Conservation (phyloP, 306 rosid genomes). For the Bauhinia variegata region DNA sequence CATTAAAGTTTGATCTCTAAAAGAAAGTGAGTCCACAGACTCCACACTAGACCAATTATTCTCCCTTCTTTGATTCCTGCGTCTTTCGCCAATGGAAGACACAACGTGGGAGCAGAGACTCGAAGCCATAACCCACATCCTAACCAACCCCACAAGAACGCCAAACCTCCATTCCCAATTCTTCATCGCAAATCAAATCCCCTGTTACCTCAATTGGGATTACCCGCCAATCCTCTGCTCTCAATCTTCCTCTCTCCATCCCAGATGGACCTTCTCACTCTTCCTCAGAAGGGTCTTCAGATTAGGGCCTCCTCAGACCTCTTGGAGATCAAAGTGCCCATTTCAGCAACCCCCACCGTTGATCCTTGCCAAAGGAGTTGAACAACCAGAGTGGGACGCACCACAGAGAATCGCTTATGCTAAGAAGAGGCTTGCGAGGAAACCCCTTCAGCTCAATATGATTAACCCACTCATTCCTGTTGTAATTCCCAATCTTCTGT, state of each 20-base stretch:
- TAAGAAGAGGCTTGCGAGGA: conserved; percentile 61
- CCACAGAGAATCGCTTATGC: conserved; percentile 52
- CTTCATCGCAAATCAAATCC: conserved; percentile 69
- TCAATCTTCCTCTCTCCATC: conserved; percentile 47
- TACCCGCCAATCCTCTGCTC: conserved; percentile 85
- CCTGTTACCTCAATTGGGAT: conserved; percentile 81
- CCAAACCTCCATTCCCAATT: conserved; percentile 75
- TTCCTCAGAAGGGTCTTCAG: conserved; percentile 62
- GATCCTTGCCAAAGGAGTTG: conserved; percentile 67
- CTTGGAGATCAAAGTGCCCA: conserved; percentile 90
- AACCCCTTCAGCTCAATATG: conserved; percentile 36
- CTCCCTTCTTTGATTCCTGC: background rate
- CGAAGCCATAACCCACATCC: conserved; percentile 73
- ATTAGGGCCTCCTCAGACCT: conserved; percentile 50
- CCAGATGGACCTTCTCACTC: conserved; percentile 58
- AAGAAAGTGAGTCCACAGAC: no score
- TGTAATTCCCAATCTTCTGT: conserved; percentile 59
- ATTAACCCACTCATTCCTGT: conserved; percentile 61
- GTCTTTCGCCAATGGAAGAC: conserved; percentile 53
- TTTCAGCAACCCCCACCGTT: conserved; percentile 78
- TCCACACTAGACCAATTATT: no score
- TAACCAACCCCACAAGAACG: conserved; percentile 63
- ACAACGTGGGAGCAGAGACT: conserved; percentile 63
- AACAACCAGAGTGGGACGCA: conserved; percentile 62
- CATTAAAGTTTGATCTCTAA: no score